A percentile compares a stretch with the other conserved stretches of the same genome.
phyloP scores from a whole-genome alignment of 257 asterid species.

The Orobanche coerulescens region DNA sequence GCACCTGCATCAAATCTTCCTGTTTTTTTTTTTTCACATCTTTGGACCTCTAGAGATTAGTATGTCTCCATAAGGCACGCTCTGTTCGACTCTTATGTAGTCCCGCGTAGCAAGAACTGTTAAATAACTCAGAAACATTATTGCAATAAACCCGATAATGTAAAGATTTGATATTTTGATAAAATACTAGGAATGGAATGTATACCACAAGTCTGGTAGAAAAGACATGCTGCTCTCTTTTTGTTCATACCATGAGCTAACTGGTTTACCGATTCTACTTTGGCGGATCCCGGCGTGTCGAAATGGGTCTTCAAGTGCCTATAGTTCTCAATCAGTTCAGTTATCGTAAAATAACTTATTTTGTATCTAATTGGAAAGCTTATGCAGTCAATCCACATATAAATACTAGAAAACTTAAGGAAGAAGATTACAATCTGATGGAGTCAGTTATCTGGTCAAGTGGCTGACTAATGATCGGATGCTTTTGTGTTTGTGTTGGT shows the following conservation, averaged over 20 bases:
- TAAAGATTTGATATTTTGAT: not conserved
- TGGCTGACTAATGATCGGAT: slow-evolving; percentile 34
- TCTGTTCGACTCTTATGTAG: slow-evolving; percentile 49
- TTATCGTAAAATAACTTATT: not conserved
- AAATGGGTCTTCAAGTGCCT: slow-evolving; percentile 92
- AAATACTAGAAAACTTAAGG: not conserved
- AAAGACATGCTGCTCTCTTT: slow-evolving; percentile 72
- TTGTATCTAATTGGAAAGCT: not conserved
- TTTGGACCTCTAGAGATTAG: slow-evolving; percentile 71
- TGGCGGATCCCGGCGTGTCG: slow-evolving; percentile 63
- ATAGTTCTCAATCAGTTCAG: slow-evolving; percentile 15
- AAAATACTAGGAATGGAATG: not conserved
- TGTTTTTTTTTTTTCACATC: slow-evolving; percentile 38
- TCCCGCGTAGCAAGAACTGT: slow-evolving; percentile 82
- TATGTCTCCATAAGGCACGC: slow-evolving; percentile 64
- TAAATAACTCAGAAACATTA: slow-evolving; percentile 6
- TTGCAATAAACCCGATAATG: not conserved
- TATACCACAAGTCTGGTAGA: slow-evolving; percentile 79
- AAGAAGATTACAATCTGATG: slow-evolving; percentile 44
- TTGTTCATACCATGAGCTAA: slow-evolving; percentile 66
- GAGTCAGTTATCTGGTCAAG: slow-evolving; percentile 65
- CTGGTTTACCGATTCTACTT: slow-evolving; percentile 58
- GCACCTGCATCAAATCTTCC: slow-evolving; percentile 1
- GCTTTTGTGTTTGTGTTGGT: slow-evolving; percentile 75
- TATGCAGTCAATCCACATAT: not conserved